These are phyloP conservation scores for Thelonectria blattea DNA, from an alignment of 2,329 filamentous ascomycete genomes.

Conservation along the genomic window DNA sequence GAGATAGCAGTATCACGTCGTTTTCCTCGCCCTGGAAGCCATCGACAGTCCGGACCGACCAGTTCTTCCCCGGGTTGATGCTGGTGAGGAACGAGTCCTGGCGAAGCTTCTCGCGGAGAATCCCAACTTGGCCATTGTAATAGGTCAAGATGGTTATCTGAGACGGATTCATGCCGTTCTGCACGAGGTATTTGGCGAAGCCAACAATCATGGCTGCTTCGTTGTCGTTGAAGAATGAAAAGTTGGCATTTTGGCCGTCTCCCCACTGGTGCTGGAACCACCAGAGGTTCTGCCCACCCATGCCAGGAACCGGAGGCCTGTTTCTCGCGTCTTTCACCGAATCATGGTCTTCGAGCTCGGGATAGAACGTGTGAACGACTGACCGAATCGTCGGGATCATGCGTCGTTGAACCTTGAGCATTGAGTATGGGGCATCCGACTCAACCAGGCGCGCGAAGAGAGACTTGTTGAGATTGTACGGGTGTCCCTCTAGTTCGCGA, in stretches of 20 bases:
- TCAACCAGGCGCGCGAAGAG: constrained; percentile 81
- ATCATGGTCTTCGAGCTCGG: constrained; percentile 51
- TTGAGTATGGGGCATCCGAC: constrained; percentile 66
- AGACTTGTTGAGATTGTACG: constrained; percentile 73
- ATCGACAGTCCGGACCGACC: constrained; percentile 80
- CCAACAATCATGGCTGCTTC: constrained; percentile 80
- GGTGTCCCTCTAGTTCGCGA: constrained; percentile 60
- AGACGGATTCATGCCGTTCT: constrained; percentile 64
- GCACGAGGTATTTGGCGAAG: constrained; percentile 74
- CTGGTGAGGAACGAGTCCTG: constrained; percentile 35
- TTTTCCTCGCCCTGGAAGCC: constrained; percentile 94
- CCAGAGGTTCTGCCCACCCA: constrained; percentile 47
- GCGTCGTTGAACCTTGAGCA: constrained; percentile 70
- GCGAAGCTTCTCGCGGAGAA: constrained; percentile 59
- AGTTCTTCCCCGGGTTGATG: constrained; percentile 42
- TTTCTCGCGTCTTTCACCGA: constrained; percentile 42
- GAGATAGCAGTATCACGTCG: constrained; percentile 78
- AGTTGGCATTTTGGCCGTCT: constrained; percentile 67
- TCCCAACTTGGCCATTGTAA: constrained; percentile 82
- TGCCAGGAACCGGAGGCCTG: constrained; percentile 53
- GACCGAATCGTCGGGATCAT: constrained; percentile 55
- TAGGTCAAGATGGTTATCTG: constrained; percentile 85
- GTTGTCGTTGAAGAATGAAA: constrained; percentile 70
- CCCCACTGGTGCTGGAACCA: constrained; percentile 61
- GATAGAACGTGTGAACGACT: constrained; percentile 57